Conservation (phyloP, 2,329 filamentous ascomycete genomes). For the Orbilia ellipsospora region DNA sequence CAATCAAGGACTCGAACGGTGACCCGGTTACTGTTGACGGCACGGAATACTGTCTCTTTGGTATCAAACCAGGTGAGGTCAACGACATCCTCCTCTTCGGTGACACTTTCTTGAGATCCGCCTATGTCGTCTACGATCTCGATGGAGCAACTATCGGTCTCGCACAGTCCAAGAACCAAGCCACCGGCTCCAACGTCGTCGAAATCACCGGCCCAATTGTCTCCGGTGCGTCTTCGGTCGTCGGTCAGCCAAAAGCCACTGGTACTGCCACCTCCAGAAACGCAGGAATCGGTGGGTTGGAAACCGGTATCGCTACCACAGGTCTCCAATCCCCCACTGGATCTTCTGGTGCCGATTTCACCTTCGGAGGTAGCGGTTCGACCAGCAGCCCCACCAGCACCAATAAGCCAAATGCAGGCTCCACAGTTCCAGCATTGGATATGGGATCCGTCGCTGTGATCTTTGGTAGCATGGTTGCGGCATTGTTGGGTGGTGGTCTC, state of each 20-base stretch:
- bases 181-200: conserved; percentile 35
- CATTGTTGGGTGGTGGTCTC: conserved; percentile 31
- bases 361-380: conserved; percentile 18
- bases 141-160: conserved; percentile 60
- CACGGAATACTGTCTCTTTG: conserved; percentile 75
- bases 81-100: conserved; percentile 70
- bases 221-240: conserved; percentile 24
- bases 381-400: conserved; percentile 9
- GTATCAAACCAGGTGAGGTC: conserved; percentile 69
- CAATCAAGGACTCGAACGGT: conserved; percentile 64
- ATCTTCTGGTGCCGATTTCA: conserved; percentile 20
- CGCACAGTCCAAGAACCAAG: conserved; percentile 35
- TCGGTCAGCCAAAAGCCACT: conserved; percentile 29
- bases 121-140: conserved; percentile 80
- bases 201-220: conserved; percentile 46
- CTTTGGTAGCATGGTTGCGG: conserved; percentile 36
- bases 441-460: conserved; percentile 34
- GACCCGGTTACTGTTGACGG: conserved; percentile 65
- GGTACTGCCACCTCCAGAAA: conserved; percentile 41
- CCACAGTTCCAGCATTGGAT: conserved; percentile 32
- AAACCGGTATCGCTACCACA: conserved; percentile 28
- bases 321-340: conserved; percentile 19
- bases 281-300: conserved; percentile 40
- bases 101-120: conserved; percentile 79
- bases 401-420: conserved; percentile 21